A percentile compares a stretch with the other conserved stretches of the same genome.
Evolutionary conservation across 345 rosid genomes (phyloP).

Genomic region (Rhizophora mangle): DNA sequence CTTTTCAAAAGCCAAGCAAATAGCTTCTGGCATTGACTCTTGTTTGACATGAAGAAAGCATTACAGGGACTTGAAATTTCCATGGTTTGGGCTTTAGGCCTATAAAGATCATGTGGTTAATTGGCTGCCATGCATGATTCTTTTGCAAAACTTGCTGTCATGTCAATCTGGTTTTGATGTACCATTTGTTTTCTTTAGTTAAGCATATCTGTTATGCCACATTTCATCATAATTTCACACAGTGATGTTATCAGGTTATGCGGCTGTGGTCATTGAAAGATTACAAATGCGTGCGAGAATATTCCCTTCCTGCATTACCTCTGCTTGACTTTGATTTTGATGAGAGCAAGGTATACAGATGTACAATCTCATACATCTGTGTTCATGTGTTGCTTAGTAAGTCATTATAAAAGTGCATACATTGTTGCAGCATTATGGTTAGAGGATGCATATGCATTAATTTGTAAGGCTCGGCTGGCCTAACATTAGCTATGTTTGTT

Average conservation of each 20-base stretch:
- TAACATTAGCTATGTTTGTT: slow-evolving; percentile 1
- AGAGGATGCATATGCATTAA: not conserved
- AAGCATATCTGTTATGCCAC: not conserved
- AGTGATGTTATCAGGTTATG: slow-evolving; percentile 56
- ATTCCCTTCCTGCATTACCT: slow-evolving; percentile 52
- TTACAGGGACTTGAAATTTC: not conserved
- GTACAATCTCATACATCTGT: not conserved
- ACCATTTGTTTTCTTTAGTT: not conserved
- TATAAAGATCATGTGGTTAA: not conserved
- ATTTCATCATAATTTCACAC: slow-evolving; percentile 11
- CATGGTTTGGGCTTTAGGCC: not conserved
- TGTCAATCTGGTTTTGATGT: slow-evolving; percentile 3
- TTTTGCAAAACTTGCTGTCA: not conserved
- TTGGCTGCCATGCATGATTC: not conserved
- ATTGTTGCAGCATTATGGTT: not conserved
- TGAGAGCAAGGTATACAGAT: slow-evolving; percentile 74
- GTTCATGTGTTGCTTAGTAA: not conserved
- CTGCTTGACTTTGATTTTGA: slow-evolving; percentile 89
- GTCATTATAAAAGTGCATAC: not conserved
- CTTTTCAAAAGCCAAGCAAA: not conserved
- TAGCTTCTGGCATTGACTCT: not conserved
- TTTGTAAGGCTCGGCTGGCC: not conserved
- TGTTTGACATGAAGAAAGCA: not conserved
- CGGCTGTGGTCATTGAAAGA: slow-evolving; percentile 80
- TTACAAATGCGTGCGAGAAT: slow-evolving; percentile 68